Evolutionary conservation across 345 rosid species (phyloP), one percentile per base, ranked within the genome.

Genomic region (Salix suchowensis): DNA sequence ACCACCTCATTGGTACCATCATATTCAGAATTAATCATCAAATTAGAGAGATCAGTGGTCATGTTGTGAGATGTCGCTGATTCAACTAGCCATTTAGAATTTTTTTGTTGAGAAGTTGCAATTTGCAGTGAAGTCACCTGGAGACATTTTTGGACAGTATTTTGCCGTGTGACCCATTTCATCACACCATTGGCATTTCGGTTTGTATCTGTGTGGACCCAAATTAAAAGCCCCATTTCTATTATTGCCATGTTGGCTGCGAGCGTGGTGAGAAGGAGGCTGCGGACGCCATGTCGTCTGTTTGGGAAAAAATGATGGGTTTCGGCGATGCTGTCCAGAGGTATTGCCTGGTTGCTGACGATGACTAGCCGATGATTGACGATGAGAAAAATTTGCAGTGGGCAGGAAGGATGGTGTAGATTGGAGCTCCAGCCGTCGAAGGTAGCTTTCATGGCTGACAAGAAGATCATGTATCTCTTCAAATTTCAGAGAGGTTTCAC

Each of bases 161-260:
- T 39, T 39, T 1, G 11, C 11, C 10, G 11, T 39, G 7, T 39
- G 42, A 39, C 11, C 54, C 7, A 4, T 3, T 15, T 48, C 19
- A 48, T 48, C 19, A 48, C 21, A 48, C 21, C 19, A 48, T 48
- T 48, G 54, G 1, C 54, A 48, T 15, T 48, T 48, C 1, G 54
- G 54, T 48, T 15, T 48, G 4, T 13, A 48, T 0, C 6, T 14
- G 1, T 0, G 0, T 16, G 4, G 21, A 48, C 21, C 19, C 19
- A 2, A 15, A 48, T 48, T 48, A 2, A 5, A 48, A 3, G 7
- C 4, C 19, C 19, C 19, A 48, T 48, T 48, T 5, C 6, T 48
- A 0, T 2, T 16, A 48, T 4, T 2, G 0, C 6, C 2, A 15
- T 4, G 4, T 0, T 15, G 1, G 1, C 18, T 3, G 5, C 7